Evolutionary conservation across 768 basidiomycete species (phyloP).

Genomic region (Mycena alexandri): DNA sequence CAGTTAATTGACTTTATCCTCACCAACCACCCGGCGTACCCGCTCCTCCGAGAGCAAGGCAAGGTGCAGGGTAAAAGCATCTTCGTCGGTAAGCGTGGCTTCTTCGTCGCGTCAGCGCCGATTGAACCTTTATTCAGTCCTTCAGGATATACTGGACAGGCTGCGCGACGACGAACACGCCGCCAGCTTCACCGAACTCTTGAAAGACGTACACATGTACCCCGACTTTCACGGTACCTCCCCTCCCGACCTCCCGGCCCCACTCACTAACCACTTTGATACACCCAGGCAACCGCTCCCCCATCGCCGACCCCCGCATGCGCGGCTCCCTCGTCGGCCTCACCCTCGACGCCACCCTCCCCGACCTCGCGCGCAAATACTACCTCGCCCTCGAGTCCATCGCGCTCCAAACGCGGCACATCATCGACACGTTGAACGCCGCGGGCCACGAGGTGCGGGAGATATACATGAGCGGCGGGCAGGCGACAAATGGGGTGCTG

Average conservation of each 20-base stretch:
- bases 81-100: slow-evolving; percentile 60
- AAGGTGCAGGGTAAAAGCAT: slow-evolving; percentile 71
- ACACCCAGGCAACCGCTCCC: slow-evolving; percentile 88
- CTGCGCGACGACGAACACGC: slow-evolving; percentile 67
- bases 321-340: slow-evolving; percentile 92
- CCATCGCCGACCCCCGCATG: slow-evolving; percentile 96
- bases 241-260: background rate
- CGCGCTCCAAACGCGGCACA: slow-evolving; percentile 94
- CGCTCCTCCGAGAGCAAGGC: slow-evolving; percentile 72
- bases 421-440: slow-evolving; percentile 89
- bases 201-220: slow-evolving; percentile 93
- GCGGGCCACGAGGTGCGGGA: slow-evolving; percentile 85
- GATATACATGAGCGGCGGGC: slow-evolving; percentile 94
- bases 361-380: slow-evolving; percentile 91
- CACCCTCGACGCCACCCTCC: slow-evolving; percentile 78
- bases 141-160: slow-evolving; percentile 80
- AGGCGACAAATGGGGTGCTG: slow-evolving; percentile 89
- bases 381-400: slow-evolving; percentile 93
- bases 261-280: slow-evolving; percentile 1
- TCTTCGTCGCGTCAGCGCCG: background rate
- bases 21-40: slow-evolving; percentile 90
- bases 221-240: slow-evolving; percentile 90
- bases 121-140: slow-evolving; percentile 57
- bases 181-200: slow-evolving; percentile 83
- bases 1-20: slow-evolving; percentile 95